Evolutionary conservation across 768 basidiomycete species (phyloP).

Genomic region (Leucocoprinus sp.): DNA sequence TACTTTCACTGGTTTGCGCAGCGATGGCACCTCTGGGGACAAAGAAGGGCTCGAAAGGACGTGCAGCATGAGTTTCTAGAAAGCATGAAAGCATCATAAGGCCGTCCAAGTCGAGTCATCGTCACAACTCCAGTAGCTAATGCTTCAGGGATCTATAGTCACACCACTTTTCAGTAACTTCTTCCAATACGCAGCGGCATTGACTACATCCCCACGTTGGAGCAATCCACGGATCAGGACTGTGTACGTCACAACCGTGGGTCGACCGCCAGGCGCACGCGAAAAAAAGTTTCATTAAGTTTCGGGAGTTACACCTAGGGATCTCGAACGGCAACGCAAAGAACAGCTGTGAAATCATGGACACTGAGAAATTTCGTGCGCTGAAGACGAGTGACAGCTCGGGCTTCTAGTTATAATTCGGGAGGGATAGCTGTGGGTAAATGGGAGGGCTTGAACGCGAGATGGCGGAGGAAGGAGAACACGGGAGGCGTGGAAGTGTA

Average conservation of each 20-base stretch:
- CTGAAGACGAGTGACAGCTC: conserved; percentile 1
- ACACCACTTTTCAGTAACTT: conserved; percentile 27
- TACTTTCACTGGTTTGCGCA: conserved; percentile 13
- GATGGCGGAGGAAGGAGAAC: conserved; percentile 35
- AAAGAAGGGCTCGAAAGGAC: not conserved
- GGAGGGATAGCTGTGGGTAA: not conserved
- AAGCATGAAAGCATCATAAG: conserved; percentile 41
- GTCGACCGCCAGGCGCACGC: conserved; percentile 23
- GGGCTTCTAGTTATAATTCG: not conserved
- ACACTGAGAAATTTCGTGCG: conserved; percentile 22
- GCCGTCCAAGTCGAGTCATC: conserved; percentile 32
- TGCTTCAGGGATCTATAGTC: conserved; percentile 36
- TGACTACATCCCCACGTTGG: conserved; percentile 27
- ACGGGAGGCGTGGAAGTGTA: conserved; percentile 35
- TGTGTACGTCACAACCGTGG: conserved; percentile 43
- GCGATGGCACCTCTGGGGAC: not conserved
- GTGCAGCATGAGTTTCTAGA: conserved; percentile 32
- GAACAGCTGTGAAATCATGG: conserved; percentile 38
- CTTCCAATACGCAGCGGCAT: conserved; percentile 38
- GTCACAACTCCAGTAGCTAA: conserved; percentile 45
- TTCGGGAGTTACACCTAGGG: conserved; percentile 4
- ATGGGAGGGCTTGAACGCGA: conserved; percentile 15
- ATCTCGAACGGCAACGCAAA: conserved; percentile 39
- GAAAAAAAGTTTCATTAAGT: conserved; percentile 14
- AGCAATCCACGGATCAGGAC: conserved; percentile 47